A percentile compares a stretch with the other conserved stretches of the same genome.
These are phyloP conservation scores for Gypsophila paniculata DNA, from an alignment of 179 eudicot species.

Conservation along the genomic window DNA sequence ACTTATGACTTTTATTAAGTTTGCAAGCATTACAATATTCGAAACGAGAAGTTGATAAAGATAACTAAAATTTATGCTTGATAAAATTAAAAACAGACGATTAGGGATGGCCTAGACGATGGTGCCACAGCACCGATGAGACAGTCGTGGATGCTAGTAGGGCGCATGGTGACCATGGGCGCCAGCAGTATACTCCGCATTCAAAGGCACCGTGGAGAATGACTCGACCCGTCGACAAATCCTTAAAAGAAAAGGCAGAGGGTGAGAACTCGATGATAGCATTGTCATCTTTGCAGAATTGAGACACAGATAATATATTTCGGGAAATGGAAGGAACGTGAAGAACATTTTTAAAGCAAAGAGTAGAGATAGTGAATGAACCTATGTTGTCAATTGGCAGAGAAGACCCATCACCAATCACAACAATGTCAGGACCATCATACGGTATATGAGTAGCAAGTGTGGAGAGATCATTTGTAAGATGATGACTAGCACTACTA, in stretches of 20 bases:
- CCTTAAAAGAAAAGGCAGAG: not conserved
- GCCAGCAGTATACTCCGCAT: not conserved
- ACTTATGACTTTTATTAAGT: not conserved
- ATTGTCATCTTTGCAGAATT: not conserved
- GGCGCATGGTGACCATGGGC: not conserved
- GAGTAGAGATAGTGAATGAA: not conserved
- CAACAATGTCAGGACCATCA: not conserved
- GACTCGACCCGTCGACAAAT: no score
- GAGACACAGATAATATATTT: not conserved
- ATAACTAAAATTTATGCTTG: no score
- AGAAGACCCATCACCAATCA: not conserved
- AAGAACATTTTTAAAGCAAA: not conserved
- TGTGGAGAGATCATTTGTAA: not conserved
- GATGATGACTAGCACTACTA: not conserved
- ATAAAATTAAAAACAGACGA: no score
- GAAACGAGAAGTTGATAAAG: not conserved
- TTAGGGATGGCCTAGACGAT: not conserved
- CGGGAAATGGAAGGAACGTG: not conserved
- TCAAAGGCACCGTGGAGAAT: not conserved
- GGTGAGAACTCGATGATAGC: not conserved
- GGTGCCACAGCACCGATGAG: not conserved
- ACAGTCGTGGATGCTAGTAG: not conserved
- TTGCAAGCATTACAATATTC: not conserved
- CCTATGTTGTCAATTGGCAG: not conserved
- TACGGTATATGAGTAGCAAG: not conserved